Base-by-base conservation (phyloP, 2,329 filamentous ascomycete species). In the Thielaviopsis euricoi region DNA sequence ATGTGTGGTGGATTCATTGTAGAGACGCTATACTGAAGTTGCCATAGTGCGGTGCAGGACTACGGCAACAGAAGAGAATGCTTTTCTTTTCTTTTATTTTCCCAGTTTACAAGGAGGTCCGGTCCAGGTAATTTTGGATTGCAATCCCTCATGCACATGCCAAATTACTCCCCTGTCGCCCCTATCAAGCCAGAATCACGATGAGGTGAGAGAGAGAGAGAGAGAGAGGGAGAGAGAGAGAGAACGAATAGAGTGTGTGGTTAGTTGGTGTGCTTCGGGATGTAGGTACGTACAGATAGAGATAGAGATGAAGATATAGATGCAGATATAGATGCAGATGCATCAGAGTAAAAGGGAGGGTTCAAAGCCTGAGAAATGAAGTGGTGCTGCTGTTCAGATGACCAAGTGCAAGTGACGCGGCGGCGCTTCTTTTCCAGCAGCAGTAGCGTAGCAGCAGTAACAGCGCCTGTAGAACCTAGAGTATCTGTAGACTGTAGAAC, bases 91-190 rank as follows among this genome's bases (percentile, higher is more conserved):
- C 6, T 10, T 37, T 13, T 55, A 21, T 48, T 29, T 22, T n/a
- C n/a, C n/a, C n/a, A 19, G 26, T 55, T 33, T 43, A 48, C 33
- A 56, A 50, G 57, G 48, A 46, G 15, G n/a, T n/a, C n/a, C n/a
- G n/a, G n/a, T n/a, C 43, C 40, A 40, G 53, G 26, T 22, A 56
- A 56, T 59, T 56, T 58, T 21, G 53, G 40, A 26, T 22, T 56
- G 53, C 37, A 55, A 53, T 53, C 49, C 37, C 54, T 56, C 25
- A 49, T 59, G 58, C 58, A 59, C 43, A 56, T 59, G 58, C 58
- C 58, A 59, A 59, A 59, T 59, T 59, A 56, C 46, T 33, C 53
- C 49, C 58, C 54, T 49, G 48, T 21, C 22, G n/a, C 49, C 53
- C 58, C 53, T 53, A 53, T 59, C 37, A 54, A 59, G 49, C 46